Percentiles rank a stretch among this genome's conserved stretches.
These are phyloP conservation scores for Mrakiaceae sp. DNA, from an alignment of 1,284 basidiomycete species.

Conservation along the genomic window DNA sequence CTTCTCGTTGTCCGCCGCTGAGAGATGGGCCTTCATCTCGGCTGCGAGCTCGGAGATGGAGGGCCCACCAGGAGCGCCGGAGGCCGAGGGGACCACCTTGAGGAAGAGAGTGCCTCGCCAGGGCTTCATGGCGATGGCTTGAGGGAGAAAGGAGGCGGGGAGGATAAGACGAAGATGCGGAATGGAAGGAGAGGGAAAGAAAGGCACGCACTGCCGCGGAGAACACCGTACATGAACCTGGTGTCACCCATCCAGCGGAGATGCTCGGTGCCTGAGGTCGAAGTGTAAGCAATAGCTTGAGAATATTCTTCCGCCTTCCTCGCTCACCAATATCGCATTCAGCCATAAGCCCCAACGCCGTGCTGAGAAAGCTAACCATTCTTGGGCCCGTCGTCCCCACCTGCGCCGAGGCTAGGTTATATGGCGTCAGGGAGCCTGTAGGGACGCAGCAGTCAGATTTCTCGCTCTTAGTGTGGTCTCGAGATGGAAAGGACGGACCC, in stretches of 20 bases:
- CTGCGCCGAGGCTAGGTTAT: constrained; percentile 70
- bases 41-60: too few relatives aligned
- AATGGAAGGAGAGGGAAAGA: constrained; percentile 47
- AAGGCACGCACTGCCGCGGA: constrained; percentile 22
- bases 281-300: neutral
- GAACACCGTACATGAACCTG: constrained; percentile 51
- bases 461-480: neutral
- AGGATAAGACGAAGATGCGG: neutral
- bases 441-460: neutral
- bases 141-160: too few relatives aligned
- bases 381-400: constrained; percentile 48
- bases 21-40: too few relatives aligned
- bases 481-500: constrained; percentile 40
- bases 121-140: too few relatives aligned
- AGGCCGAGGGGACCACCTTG: too few relatives aligned
- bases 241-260: constrained; percentile 88
- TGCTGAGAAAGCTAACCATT: constrained; percentile 77
- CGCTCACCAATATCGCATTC: constrained; percentile 59
- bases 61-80: too few relatives aligned
- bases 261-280: constrained; percentile 57
- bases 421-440: constrained; percentile 54
- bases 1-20: too few relatives aligned
- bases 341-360: constrained; percentile 81
- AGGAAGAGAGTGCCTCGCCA: too few relatives aligned
- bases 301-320: too few relatives aligned